Evolutionary conservation across 306 rosid species (phyloP), one percentile per base, ranked within the genome.

Genomic region (Ammopiptanthus mongolicus): DNA sequence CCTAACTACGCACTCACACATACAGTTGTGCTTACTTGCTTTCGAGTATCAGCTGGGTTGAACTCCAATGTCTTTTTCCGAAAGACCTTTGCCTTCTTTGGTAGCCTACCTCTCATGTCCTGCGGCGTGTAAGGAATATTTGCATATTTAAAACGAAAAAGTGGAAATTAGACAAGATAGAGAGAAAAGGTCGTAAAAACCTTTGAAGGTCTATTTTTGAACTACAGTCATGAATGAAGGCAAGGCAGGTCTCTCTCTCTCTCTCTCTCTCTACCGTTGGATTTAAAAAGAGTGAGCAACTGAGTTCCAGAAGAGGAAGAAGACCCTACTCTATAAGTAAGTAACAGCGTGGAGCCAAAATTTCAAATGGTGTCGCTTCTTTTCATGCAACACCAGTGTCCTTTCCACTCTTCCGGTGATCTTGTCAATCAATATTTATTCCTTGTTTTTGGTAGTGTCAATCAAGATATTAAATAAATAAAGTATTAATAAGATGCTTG

Each of bases 181-280:
- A 5, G 8, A 12, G 66, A 5, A 7, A 34, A 48, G 60, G 60
- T 39, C 39, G 11, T 39, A 2, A 58, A 34, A 34, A 82, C 83
- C 80, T 68, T 46, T 11, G 63, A 55, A 44, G 75, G 63, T 9
- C 62, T 17, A 25, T 36, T 74, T 81, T 50, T 69, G 60, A 69
- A n/a, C 33, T 17, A 75, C 68, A 14, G 41, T 75, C 86, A 78
- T 62, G 36, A 42, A 8, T 7, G 17, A 59, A 18, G 17, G 25
- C 61, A 2, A 18, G n/a, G n/a, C n/a, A n/a, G n/a, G n/a, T n/a
- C n/a, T n/a, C n/a, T n/a, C n/a, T n/a, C 33, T 68, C 18, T 4
- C 41, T 56, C 22, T 29, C 42, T 15, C 8, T 6, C 0, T 0
- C 34, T 29, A 29, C 34, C 34, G 34, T 29, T 29, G 4, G 5